A percentile compares a stretch with the other conserved stretches of the same genome.
Evolutionary conservation across 2,329 filamentous ascomycete species (phyloP).

Genomic region (Cercospora canescens): DNA sequence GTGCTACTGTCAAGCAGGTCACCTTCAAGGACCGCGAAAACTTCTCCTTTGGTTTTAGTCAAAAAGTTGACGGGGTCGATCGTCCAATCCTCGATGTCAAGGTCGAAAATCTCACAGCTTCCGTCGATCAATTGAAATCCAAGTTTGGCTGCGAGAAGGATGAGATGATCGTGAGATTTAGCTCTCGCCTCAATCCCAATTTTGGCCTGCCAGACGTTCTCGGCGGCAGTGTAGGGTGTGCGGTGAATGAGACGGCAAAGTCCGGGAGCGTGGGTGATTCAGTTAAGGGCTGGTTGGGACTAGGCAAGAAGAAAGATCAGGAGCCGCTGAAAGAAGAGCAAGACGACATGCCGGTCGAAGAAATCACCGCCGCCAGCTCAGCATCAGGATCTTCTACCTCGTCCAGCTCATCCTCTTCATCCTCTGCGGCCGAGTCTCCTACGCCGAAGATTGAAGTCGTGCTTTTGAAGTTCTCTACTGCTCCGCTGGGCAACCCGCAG

Average conservation of each 20-base stretch:
- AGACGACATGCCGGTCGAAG: conserved; percentile 51
- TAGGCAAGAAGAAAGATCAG: conserved; percentile 89
- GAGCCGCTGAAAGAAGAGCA: conserved; percentile 61
- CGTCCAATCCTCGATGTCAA: conserved; percentile 64
- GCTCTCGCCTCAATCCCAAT: conserved; percentile 68
- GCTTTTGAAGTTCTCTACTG: conserved; percentile 49
- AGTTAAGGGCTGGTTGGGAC: conserved; percentile 93
- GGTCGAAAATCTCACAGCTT: conserved; percentile 83
- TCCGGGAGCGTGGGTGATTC: conserved; percentile 86
- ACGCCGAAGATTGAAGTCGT: conserved; percentile 53
- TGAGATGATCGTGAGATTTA: conserved; percentile 79
- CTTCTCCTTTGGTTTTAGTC: conserved; percentile 77
- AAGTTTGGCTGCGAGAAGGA: conserved; percentile 74
- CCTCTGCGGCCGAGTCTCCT: conserved; percentile 48
- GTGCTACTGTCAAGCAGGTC: conserved; percentile 71
- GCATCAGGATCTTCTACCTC: conserved; percentile 36
- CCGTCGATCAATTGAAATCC: conserved; percentile 74
- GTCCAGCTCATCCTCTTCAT: conserved; percentile 40
- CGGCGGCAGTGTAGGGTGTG: conserved; percentile 79
- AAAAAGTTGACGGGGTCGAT: conserved; percentile 63
- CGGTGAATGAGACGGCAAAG: conserved; percentile 68
- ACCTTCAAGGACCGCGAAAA: conserved; percentile 81
- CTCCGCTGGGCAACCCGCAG: conserved; percentile 52
- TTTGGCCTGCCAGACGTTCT: conserved; percentile 79
- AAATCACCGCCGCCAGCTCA: conserved; percentile 33